phyloP scores from a whole-genome alignment of 345 rosid genomes.

The Adansonia digitata region DNA sequence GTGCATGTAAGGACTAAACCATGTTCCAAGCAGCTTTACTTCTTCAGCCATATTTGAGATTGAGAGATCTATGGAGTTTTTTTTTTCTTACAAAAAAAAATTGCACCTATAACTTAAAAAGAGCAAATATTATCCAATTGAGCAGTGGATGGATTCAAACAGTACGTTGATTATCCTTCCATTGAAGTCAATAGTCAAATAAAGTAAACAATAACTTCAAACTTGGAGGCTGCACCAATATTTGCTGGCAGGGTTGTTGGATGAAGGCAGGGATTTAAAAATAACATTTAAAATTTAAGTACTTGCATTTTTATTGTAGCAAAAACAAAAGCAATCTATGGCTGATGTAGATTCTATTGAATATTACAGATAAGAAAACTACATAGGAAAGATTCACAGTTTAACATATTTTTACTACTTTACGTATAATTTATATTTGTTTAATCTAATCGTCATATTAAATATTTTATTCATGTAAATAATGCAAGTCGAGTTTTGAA shows the following conservation, averaged over 20 bases:
- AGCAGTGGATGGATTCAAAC: not conserved
- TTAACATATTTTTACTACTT: too few relatives aligned
- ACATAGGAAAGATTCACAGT: too few relatives aligned
- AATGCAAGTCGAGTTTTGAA: too few relatives aligned
- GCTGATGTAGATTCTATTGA: too few relatives aligned
- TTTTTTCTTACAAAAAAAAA: not conserved
- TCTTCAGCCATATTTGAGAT: constrained; percentile 16
- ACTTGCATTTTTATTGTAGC: too few relatives aligned
- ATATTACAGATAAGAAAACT: too few relatives aligned
- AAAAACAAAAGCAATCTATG: too few relatives aligned
- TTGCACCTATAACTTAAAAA: not conserved
- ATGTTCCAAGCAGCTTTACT: constrained; percentile 27
- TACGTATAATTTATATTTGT: too few relatives aligned
- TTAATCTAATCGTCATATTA: too few relatives aligned
- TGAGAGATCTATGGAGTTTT: not conserved
- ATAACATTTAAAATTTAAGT: too few relatives aligned
- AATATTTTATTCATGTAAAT: too few relatives aligned
- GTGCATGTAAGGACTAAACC: constrained; percentile 25
- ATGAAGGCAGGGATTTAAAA: not conserved
- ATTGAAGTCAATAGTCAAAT: not conserved
- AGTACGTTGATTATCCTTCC: not conserved
- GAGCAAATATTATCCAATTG: not conserved
- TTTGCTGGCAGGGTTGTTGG: not conserved
- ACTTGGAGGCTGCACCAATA: not conserved
- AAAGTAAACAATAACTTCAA: not conserved